Conservation (phyloP, 2,329 filamentous ascomycete genomes). For the Penicillium paneum region DNA sequence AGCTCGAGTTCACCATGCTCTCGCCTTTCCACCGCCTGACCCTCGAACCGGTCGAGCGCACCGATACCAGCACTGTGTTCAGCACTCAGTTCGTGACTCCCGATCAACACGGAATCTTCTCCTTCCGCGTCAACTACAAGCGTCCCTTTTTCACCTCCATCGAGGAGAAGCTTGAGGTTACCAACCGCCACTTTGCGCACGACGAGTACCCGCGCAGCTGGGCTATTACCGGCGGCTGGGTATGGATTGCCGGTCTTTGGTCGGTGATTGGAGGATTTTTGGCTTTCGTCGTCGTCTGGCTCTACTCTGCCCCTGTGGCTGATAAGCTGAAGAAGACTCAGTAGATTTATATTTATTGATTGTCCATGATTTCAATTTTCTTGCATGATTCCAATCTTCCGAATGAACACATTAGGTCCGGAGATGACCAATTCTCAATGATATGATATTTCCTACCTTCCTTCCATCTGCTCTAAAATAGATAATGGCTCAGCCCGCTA, state of each 20-base stretch:
- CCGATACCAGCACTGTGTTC: conserved; percentile 69
- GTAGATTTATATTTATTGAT: conserved; percentile 26
- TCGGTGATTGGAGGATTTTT: conserved; percentile 82
- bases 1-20: conserved; percentile 98
- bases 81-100: conserved; percentile 74
- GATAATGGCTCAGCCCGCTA: background rate
- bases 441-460: background rate
- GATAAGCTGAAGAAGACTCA: conserved; percentile 50
- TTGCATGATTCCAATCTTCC: conserved; percentile 17
- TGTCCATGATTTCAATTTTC: conserved; percentile 22
- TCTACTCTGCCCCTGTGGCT: conserved; percentile 64
- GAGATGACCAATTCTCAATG: background rate
- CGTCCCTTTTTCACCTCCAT: conserved; percentile 83
- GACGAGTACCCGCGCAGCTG: conserved; percentile 93
- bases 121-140: conserved; percentile 97
- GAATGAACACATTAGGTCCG: background rate
- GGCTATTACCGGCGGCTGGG: conserved; percentile 86
- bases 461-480: background rate
- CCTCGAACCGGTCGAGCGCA: conserved; percentile 58
- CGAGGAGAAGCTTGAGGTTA: conserved; percentile 92
- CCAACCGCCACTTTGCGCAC: conserved; percentile 93
- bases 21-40: conserved; percentile 91
- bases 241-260: conserved; percentile 86
- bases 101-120: conserved; percentile 98
- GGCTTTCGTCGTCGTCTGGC: conserved; percentile 80